These are phyloP conservation scores for Penicillium fuscoglaucum DNA, from an alignment of 2,329 filamentous ascomycete genomes.

Conservation along the genomic window DNA sequence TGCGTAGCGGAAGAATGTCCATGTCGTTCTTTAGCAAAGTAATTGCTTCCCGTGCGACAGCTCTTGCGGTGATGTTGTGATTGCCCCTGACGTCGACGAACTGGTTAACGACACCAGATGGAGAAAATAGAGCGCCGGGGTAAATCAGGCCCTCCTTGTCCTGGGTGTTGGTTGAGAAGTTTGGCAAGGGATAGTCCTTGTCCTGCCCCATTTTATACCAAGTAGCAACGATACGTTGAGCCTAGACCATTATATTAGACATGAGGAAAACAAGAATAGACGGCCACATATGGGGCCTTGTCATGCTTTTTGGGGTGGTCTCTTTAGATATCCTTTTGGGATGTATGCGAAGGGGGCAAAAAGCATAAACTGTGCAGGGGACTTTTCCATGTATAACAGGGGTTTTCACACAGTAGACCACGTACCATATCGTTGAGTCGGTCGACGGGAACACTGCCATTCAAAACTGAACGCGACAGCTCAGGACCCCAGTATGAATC, in stretches of 20 bases:
- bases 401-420: not conserved
- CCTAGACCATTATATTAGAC: slow-evolving; percentile 34
- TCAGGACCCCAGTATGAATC: slow-evolving; percentile 57
- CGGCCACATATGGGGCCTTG: no score
- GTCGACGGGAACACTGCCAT: slow-evolving; percentile 58
- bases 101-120: slow-evolving; percentile 65
- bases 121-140: slow-evolving; percentile 59
- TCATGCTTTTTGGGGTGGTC: no score
- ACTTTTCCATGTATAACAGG: no score
- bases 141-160: slow-evolving; percentile 58
- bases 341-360: no score
- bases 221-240: slow-evolving; percentile 57
- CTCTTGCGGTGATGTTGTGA: slow-evolving; percentile 53
- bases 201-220: slow-evolving; percentile 61
- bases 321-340: no score
- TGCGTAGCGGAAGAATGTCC: slow-evolving; percentile 52
- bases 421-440: slow-evolving; percentile 55
- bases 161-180: slow-evolving; percentile 61
- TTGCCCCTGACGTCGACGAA: slow-evolving; percentile 62
- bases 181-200: slow-evolving; percentile 55
- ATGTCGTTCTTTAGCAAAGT: slow-evolving; percentile 65
- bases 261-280: not conserved
- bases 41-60: slow-evolving; percentile 57
- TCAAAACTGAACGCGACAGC: slow-evolving; percentile 56
- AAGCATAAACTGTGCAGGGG: no score